A percentile compares a stretch with the other conserved stretches of the same genome.
phyloP scores from a whole-genome alignment of 768 basidiomycete genomes.

The Chalciporus chontae region DNA sequence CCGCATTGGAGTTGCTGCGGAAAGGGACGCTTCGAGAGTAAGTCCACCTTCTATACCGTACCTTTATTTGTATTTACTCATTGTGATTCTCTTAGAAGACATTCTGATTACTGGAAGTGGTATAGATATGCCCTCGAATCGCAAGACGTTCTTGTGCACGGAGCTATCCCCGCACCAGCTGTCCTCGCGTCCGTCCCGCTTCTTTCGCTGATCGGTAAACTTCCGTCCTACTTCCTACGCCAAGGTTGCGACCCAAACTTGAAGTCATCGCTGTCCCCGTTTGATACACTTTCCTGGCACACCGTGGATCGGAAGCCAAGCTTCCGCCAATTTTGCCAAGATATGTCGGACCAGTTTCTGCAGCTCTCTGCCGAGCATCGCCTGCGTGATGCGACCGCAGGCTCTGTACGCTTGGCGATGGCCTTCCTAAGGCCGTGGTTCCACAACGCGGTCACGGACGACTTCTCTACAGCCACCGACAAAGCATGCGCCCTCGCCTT shows the following conservation, averaged over 20 bases:
- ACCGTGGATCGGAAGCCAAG: constrained; percentile 55
- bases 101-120: constrained; percentile 71
- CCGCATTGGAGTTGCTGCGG: constrained; percentile 61
- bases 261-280: constrained; percentile 26
- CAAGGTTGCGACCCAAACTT: constrained; percentile 32
- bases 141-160: constrained; percentile 70
- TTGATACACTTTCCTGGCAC: constrained; percentile 50
- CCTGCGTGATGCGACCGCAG: constrained; percentile 62
- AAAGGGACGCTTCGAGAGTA: constrained; percentile 54
- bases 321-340: constrained; percentile 69
- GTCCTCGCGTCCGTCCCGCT: constrained; percentile 71
- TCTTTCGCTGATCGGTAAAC: constrained; percentile 55
- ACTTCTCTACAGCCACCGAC: constrained; percentile 37
- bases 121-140: constrained; percentile 71
- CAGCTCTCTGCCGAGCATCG: constrained; percentile 51
- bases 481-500: constrained; percentile 43
- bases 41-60: constrained; percentile 21
- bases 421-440: constrained; percentile 71
- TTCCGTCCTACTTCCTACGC: constrained; percentile 67
- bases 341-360: constrained; percentile 62
- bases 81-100: constrained; percentile 40
- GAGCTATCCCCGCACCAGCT: constrained; percentile 61
- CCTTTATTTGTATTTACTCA: neutral
- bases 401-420: constrained; percentile 64
- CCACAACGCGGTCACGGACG: constrained; percentile 43